These are phyloP conservation scores for Alternaria gaisen DNA, from an alignment of 2,329 filamentous ascomycete genomes.

Conservation along the genomic window DNA sequence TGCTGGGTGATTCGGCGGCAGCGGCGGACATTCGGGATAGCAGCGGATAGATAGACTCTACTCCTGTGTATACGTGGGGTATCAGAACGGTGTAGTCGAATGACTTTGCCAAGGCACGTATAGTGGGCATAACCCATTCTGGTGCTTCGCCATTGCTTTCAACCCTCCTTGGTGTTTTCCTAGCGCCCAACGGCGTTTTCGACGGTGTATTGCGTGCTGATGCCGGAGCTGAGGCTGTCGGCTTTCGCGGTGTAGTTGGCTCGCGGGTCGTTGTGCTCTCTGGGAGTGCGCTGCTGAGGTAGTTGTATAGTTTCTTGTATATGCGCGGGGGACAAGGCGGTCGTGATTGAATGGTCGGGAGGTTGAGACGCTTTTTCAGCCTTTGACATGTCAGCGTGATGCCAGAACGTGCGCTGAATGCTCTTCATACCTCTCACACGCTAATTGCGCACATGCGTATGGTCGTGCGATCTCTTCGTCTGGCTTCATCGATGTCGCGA, in stretches of 20 bases:
- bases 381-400: conserved; percentile 58
- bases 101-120: conserved; percentile 71
- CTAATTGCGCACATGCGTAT: conserved; percentile 62
- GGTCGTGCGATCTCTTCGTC: conserved; percentile 51
- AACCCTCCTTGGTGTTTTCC: conserved; percentile 34
- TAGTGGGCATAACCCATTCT: conserved; percentile 73
- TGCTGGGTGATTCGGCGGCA: conserved; percentile 53
- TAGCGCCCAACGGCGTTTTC: conserved; percentile 35
- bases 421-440: conserved; percentile 78
- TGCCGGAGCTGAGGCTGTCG: conserved; percentile 26
- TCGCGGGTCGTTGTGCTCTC: conserved; percentile 39
- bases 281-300: conserved; percentile 77
- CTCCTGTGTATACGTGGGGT: conserved; percentile 77
- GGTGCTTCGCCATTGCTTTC: conserved; percentile 32
- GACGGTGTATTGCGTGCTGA: conserved; percentile 35
- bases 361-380: conserved; percentile 64
- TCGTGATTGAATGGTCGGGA: conserved; percentile 45
- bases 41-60: conserved; percentile 64
- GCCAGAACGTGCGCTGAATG: background rate
- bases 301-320: conserved; percentile 84
- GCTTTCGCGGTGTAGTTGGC: conserved; percentile 46
- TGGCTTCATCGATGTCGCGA: conserved; percentile 58
- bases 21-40: conserved; percentile 42
- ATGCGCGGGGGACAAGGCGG: conserved; percentile 55
- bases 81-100: conserved; percentile 69